These are phyloP conservation scores for Rhizopus sp. DNA, from an alignment of 371 early-diverging fungal genomes.

Conservation along the genomic window DNA sequence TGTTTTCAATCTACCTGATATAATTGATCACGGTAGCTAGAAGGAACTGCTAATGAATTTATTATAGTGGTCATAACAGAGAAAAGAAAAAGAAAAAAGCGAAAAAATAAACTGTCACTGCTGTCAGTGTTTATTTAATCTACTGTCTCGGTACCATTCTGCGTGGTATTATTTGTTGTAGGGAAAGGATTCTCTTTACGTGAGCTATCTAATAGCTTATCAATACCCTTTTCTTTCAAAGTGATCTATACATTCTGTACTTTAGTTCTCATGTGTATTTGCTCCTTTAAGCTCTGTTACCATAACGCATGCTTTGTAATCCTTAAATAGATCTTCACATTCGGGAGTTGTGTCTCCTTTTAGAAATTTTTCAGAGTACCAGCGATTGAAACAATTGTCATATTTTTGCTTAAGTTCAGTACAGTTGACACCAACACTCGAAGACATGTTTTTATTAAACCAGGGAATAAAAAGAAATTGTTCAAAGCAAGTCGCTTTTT, in stretches of 20 bases:
- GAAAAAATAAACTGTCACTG: too few relatives aligned
- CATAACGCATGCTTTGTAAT: slow-evolving; percentile 86
- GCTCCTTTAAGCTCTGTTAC: slow-evolving; percentile 37
- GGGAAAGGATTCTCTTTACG: slow-evolving; percentile 76
- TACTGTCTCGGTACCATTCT: not conserved
- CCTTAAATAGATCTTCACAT: slow-evolving; percentile 85
- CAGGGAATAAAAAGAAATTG: not conserved
- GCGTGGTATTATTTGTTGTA: slow-evolving; percentile 11
- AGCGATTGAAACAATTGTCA: slow-evolving; percentile 91
- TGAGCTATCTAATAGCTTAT: slow-evolving; percentile 74
- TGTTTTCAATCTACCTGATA: slow-evolving; percentile 61
- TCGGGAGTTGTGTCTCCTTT: slow-evolving; percentile 80
- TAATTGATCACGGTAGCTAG: slow-evolving; percentile 84
- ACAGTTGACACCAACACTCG: slow-evolving; percentile 83
- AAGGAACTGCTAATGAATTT: slow-evolving; percentile 81
- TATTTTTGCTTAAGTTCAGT: slow-evolving; percentile 89
- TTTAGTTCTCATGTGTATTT: not conserved
- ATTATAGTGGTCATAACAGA: slow-evolving; percentile 66
- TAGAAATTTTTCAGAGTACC: slow-evolving; percentile 94
- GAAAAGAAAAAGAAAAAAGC: slow-evolving; percentile 7
- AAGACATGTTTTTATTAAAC: slow-evolving; percentile 45
- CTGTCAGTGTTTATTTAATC: slow-evolving; percentile 1
- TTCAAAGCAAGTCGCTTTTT: too few relatives aligned
- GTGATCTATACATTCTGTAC: slow-evolving; percentile 50
- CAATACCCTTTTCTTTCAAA: slow-evolving; percentile 79